These are phyloP conservation scores for Corchorus capsularis DNA, from an alignment of 345 rosid genomes.

Conservation along the genomic window DNA sequence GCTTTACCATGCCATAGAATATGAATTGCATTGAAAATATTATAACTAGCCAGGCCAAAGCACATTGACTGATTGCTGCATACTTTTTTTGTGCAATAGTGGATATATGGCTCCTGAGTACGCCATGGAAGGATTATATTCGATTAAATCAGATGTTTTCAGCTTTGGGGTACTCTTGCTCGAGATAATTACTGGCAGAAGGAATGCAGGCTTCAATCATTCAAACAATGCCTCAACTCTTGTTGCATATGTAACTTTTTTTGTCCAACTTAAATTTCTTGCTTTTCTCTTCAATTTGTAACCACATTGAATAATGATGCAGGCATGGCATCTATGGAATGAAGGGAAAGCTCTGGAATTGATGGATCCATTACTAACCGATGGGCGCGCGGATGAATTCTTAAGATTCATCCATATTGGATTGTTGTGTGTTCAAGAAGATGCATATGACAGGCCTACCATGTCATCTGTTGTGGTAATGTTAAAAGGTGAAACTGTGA, in stretches of 20 bases:
- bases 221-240: slow-evolving; percentile 3
- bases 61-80: too few relatives aligned
- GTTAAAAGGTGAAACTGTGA: slow-evolving; percentile 21
- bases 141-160: slow-evolving; percentile 22
- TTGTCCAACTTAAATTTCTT: neutral
- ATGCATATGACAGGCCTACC: slow-evolving; percentile 20
- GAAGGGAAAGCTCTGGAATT: slow-evolving; percentile 12
- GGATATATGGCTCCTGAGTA: slow-evolving; percentile 61
- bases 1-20: too few relatives aligned
- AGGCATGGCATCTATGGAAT: slow-evolving; percentile 57
- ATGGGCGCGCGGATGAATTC: slow-evolving; percentile 12
- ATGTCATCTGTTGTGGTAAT: slow-evolving; percentile 20
- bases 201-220: slow-evolving; percentile 15
- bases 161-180: slow-evolving; percentile 26
- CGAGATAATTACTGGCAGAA: slow-evolving; percentile 25
- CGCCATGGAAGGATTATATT: slow-evolving; percentile 29
- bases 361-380: neutral
- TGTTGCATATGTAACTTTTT: neutral
- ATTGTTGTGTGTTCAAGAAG: slow-evolving; percentile 22
- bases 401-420: slow-evolving; percentile 21
- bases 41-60: too few relatives aligned
- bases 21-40: too few relatives aligned
- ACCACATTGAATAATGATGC: neutral
- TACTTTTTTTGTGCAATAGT: slow-evolving; percentile 19
- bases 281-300: neutral